Percentiles rank a stretch among this genome's conserved stretches.
Conservation (phyloP, 192 early-diverging fungal species). For the Globomyces pollinis-pini region DNA sequence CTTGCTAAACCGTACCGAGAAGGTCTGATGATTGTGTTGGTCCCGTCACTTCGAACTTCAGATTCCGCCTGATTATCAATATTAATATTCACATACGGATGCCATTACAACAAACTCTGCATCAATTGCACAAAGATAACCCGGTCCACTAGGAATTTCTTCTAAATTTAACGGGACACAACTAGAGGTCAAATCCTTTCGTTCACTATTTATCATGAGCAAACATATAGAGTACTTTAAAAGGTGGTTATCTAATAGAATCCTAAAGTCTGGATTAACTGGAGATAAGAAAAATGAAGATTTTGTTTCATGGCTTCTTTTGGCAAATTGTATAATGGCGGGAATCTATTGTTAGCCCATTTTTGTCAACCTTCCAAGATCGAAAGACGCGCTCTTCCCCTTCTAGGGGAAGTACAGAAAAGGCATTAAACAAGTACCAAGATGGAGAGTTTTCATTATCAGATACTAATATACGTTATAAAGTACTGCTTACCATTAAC, state of each 20-base stretch:
- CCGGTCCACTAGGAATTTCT: slow-evolving; percentile 54
- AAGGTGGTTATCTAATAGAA: slow-evolving; percentile 52
- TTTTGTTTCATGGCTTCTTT: slow-evolving; percentile 36
- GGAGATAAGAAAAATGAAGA: slow-evolving; percentile 7
- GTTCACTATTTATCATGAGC: slow-evolving; percentile 24
- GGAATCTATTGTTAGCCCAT: slow-evolving; percentile 41
- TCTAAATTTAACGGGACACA: slow-evolving; percentile 44
- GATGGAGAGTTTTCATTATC: slow-evolving; percentile 21
- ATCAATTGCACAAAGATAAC: slow-evolving; percentile 76
- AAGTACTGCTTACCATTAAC: slow-evolving; percentile 49
- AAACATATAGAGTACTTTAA: slow-evolving; percentile 43
- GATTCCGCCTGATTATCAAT: slow-evolving; percentile 78
- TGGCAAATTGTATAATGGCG: slow-evolving; percentile 58
- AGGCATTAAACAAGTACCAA: slow-evolving; percentile 96
- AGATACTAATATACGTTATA: slow-evolving; percentile 16
- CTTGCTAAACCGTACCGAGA: slow-evolving; percentile 76
- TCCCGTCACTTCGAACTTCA: slow-evolving; percentile 89
- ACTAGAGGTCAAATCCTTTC: slow-evolving; percentile 30
- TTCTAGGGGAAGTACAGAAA: slow-evolving; percentile 71
- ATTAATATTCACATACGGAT: slow-evolving; percentile 28
- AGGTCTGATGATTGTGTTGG: slow-evolving; percentile 72
- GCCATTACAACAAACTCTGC: slow-evolving; percentile 89
- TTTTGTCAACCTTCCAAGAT: slow-evolving; percentile 44
- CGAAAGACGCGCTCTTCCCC: slow-evolving; percentile 60
- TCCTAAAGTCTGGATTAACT: not conserved